These are phyloP conservation scores for Diaporthe eres DNA, from an alignment of 2,329 filamentous ascomycete species.

Conservation along the genomic window DNA sequence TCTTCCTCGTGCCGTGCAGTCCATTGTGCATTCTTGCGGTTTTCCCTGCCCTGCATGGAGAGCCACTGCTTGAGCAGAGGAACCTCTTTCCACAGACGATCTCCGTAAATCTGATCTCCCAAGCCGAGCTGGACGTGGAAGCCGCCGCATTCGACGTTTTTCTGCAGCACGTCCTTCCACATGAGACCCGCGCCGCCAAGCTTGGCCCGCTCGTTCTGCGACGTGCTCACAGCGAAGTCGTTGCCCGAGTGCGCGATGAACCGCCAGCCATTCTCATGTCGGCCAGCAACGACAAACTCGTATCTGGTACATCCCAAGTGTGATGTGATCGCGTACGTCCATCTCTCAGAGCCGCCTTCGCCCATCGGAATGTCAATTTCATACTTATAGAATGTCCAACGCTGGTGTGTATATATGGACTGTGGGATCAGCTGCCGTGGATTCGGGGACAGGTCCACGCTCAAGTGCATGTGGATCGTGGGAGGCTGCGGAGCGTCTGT, in stretches of 20 bases:
- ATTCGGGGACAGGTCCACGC: slow-evolving; percentile 91
- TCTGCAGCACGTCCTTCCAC: slow-evolving; percentile 99
- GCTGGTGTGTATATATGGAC: slow-evolving; percentile 88
- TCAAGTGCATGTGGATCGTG: slow-evolving; percentile 95
- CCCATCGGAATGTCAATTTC: slow-evolving; percentile 92
- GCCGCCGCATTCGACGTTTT: slow-evolving; percentile 95
- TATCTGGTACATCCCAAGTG: slow-evolving; percentile 98
- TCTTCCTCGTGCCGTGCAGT: slow-evolving; percentile 96
- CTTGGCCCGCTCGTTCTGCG: slow-evolving; percentile 85
- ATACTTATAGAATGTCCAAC: slow-evolving; percentile 97
- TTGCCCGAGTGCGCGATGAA: slow-evolving; percentile 97
- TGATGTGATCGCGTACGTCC: slow-evolving; percentile 98
- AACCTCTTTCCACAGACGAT: slow-evolving; percentile 96
- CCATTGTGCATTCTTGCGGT: slow-evolving; percentile 90
- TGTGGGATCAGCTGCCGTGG: slow-evolving; percentile 87
- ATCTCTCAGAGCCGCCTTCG: slow-evolving; percentile 83
- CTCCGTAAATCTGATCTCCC: slow-evolving; percentile 95
- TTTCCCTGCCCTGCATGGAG: slow-evolving; percentile 91
- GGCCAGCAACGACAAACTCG: slow-evolving; percentile 94
- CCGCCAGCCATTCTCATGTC: slow-evolving; percentile 91
- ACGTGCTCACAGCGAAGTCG: slow-evolving; percentile 91
- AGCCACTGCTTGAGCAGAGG: slow-evolving; percentile 96
- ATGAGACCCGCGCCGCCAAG: slow-evolving; percentile 93
- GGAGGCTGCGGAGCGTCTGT: slow-evolving; percentile 93
- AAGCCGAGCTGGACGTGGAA: slow-evolving; percentile 95